These are phyloP conservation scores for Talaromyces funiculosus DNA, from an alignment of 2,329 filamentous ascomycete genomes.

Conservation along the genomic window DNA sequence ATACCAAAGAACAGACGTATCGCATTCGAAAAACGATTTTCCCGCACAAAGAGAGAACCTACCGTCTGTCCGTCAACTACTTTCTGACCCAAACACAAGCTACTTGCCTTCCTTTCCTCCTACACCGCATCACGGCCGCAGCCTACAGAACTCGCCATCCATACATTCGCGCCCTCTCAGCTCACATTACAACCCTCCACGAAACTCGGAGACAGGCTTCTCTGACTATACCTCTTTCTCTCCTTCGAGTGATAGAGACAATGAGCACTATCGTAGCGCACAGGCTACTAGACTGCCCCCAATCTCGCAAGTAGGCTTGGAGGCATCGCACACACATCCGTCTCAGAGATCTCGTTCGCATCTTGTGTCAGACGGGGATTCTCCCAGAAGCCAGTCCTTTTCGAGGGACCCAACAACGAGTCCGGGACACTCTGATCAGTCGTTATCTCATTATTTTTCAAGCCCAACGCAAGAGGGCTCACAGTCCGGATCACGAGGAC, in stretches of 20 bases:
- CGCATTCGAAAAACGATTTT: background rate
- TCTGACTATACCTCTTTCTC: background rate
- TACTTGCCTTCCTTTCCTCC: slow-evolving; percentile 4
- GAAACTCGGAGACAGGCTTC: background rate
- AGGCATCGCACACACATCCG: slow-evolving; percentile 7
- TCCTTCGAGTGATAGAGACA: background rate
- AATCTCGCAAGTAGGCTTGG: slow-evolving; percentile 26
- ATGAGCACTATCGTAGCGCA: background rate
- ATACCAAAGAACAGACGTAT: slow-evolving; percentile 1
- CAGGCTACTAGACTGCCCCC: slow-evolving; percentile 22
- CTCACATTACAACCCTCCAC: background rate
- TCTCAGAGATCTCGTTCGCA: background rate
- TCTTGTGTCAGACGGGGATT: background rate
- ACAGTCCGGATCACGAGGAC: slow-evolving; percentile 17
- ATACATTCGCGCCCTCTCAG: background rate
- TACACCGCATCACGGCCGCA: background rate
- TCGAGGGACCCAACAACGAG: slow-evolving; percentile 7
- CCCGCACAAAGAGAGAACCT: slow-evolving; percentile 20
- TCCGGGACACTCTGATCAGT: background rate
- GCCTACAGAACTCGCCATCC: slow-evolving; percentile 7
- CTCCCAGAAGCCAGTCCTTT: background rate
- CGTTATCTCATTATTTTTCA: background rate
- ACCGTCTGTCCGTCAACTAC: slow-evolving; percentile 36
- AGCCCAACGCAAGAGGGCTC: slow-evolving; percentile 10
- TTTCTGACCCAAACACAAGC: slow-evolving; percentile 16